phyloP scores from a whole-genome alignment of 2,329 filamentous ascomycete genomes.

The Stromatinia cepivora region DNA sequence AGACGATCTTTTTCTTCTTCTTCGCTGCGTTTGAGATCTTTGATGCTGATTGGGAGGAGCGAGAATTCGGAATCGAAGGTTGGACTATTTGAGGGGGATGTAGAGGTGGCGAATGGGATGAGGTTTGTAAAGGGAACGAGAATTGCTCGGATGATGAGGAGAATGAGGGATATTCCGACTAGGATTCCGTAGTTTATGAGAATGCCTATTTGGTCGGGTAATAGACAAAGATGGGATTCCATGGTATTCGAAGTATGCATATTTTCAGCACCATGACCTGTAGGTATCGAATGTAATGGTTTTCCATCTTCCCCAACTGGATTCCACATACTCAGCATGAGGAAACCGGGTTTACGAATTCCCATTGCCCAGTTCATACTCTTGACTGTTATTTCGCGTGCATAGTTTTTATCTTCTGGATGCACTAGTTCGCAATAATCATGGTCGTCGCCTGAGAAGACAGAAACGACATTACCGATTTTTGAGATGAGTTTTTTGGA shows the following conservation, averaged over 20 bases:
- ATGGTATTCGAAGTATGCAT: conserved; percentile 58
- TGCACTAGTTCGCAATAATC: conserved; percentile 94
- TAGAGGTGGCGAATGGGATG: conserved; percentile 31
- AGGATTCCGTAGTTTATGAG: conserved; percentile 77
- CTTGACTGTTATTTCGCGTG: conserved; percentile 88
- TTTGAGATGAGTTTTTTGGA: conserved; percentile 74
- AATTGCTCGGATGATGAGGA: conserved; percentile 55
- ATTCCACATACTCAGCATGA: conserved; percentile 90
- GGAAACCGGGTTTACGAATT: conserved; percentile 80
- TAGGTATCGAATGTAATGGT: conserved; percentile 42
- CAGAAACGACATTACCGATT: conserved; percentile 77
- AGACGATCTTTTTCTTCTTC: conserved; percentile 24
- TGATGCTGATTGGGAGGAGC: conserved; percentile 33
- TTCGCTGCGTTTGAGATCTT: conserved; percentile 30
- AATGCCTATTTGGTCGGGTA: conserved; percentile 83
- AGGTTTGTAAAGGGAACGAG: conserved; percentile 57
- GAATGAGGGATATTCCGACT: conserved; percentile 52
- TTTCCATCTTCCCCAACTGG: conserved; percentile 67
- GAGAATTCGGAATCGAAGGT: background rate
- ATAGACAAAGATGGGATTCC: conserved; percentile 85
- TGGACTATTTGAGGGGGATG: conserved; percentile 15
- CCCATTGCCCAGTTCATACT: conserved; percentile 97
- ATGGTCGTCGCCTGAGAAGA: conserved; percentile 96
- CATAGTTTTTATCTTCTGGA: conserved; percentile 57
- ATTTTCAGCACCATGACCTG: conserved; percentile 38